Percentiles rank a stretch among this genome's conserved stretches.
phyloP scores from a whole-genome alignment of 495 filamentous ascomycete genomes.

The Cercophora scortea region DNA sequence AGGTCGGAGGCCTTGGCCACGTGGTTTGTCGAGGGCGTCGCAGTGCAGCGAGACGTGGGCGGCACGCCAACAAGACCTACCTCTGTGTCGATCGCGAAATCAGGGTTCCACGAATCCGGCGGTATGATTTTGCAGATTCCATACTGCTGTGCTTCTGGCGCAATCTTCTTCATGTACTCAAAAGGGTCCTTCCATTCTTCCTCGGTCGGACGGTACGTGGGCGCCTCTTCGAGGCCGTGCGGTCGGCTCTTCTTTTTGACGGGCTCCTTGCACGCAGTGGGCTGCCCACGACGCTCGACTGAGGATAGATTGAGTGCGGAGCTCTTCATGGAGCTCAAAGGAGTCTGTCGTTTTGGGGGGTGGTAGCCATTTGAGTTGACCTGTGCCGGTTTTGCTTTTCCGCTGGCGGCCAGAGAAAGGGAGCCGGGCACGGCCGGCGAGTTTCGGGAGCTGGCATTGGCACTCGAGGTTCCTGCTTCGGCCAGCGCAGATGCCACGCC shows the following conservation, averaged over 20 bases:
- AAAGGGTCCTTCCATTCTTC: constrained; percentile 94
- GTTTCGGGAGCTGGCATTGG: constrained; percentile 37
- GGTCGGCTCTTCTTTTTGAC: constrained; percentile 66
- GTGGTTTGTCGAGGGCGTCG: background rate
- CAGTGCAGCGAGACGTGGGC: background rate
- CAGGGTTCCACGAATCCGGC: constrained; percentile 85
- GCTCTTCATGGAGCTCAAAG: constrained; percentile 45
- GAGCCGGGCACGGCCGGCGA: constrained; percentile 36
- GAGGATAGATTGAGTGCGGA: constrained; percentile 74
- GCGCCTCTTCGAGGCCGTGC: constrained; percentile 82
- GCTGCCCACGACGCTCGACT: constrained; percentile 82
- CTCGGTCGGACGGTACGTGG: constrained; percentile 81
- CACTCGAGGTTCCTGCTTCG: constrained; percentile 20
- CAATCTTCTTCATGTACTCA: constrained; percentile 84
- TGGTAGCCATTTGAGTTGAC: constrained; percentile 47
- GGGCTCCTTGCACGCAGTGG: constrained; percentile 65
- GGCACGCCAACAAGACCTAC: constrained; percentile 41
- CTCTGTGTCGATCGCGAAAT: constrained; percentile 95
- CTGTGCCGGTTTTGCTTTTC: constrained; percentile 34
- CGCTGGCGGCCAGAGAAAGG: constrained; percentile 22
- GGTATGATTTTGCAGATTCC: constrained; percentile 94
- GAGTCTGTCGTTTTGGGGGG: constrained; percentile 37
- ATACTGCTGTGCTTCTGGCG: constrained; percentile 73
- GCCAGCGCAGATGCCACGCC: constrained; percentile 25
- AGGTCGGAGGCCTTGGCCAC: background rate